Evolutionary conservation across 495 filamentous ascomycete species (phyloP).

Genomic region (Trichoderma parareesei): DNA sequence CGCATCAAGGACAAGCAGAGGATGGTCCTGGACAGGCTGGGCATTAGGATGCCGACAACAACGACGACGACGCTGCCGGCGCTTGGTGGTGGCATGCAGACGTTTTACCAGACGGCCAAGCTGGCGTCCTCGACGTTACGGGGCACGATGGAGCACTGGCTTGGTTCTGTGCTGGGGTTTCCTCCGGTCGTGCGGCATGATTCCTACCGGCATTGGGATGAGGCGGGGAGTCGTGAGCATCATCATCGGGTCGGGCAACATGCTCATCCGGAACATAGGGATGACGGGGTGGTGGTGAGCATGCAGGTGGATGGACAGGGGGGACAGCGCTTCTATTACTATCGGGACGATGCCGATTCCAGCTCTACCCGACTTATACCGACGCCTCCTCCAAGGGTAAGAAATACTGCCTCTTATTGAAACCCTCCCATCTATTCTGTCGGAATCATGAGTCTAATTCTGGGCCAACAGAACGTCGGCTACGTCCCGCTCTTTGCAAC

Average conservation of each 20-base stretch:
- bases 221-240: no score
- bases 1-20: neutral
- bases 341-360: neutral
- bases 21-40: neutral
- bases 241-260: neutral
- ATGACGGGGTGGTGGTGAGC: neutral
- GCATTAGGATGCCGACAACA: neutral
- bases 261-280: neutral
- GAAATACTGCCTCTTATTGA: neutral
- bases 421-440: neutral
- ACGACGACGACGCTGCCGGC: neutral
- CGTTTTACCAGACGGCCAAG: neutral
- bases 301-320: neutral
- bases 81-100: neutral
- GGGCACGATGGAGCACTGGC: constrained; percentile 6
- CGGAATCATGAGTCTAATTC: neutral
- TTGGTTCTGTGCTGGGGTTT: neutral
- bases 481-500: neutral
- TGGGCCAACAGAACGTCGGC: neutral
- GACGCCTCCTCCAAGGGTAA: neutral
- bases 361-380: neutral
- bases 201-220: no score
- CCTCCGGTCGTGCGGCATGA: neutral
- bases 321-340: neutral
- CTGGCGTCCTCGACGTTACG: neutral